Evolutionary conservation across 2,329 filamentous ascomycete species (phyloP).

Genomic region (Colletotrichum sp.): DNA sequence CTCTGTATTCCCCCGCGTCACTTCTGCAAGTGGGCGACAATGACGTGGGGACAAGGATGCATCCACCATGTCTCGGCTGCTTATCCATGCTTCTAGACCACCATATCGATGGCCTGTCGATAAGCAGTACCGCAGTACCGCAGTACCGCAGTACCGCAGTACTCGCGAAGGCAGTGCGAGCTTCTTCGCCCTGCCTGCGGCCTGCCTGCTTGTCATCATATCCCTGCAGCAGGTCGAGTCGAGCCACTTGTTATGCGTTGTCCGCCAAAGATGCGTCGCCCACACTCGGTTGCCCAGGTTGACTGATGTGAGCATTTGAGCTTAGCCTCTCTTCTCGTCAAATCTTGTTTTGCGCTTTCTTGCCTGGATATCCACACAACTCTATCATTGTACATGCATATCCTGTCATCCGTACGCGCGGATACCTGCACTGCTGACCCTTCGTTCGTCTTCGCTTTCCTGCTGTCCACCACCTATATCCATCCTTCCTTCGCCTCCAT

Average conservation of each 20-base stretch:
- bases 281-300: neutral
- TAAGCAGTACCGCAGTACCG: neutral
- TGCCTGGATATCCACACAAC: neutral
- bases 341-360: conserved; percentile 9
- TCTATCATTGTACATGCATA: neutral
- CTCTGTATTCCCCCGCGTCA: neutral
- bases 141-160: neutral
- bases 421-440: neutral
- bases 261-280: neutral
- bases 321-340: neutral
- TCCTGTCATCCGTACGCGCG: neutral
- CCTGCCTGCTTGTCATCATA: neutral
- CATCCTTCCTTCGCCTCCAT: neutral
- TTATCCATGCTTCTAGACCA: neutral
- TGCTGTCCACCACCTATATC: neutral
- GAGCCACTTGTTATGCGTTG: neutral
- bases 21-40: neutral
- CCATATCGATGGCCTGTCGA: neutral
- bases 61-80: neutral
- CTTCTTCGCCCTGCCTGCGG: neutral
- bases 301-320: neutral
- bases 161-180: neutral
- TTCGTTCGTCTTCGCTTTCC: neutral
- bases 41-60: conserved; percentile 12
- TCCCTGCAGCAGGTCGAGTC: neutral